A percentile compares a stretch with the other conserved stretches of the same genome.
phyloP scores from a whole-genome alignment of 2,329 filamentous ascomycete genomes.

The Fusarium sarcochroum region DNA sequence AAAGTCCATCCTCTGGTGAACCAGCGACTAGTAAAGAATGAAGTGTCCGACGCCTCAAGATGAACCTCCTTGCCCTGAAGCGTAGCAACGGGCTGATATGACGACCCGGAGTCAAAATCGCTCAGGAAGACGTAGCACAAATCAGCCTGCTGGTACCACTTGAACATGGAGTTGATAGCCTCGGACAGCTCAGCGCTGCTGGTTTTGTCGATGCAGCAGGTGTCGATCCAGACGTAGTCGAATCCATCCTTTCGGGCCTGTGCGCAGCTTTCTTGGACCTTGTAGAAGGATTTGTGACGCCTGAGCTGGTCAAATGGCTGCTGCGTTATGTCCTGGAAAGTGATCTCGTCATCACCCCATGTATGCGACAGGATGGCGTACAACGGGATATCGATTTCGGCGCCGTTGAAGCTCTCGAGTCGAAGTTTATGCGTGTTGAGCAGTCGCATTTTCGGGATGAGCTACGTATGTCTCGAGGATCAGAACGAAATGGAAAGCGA shows the following conservation, averaged over 20 bases:
- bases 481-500: not conserved
- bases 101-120: slow-evolving; percentile 29
- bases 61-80: not conserved
- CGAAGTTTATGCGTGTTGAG: slow-evolving; percentile 43
- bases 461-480: not conserved
- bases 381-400: slow-evolving; percentile 27
- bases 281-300: slow-evolving; percentile 27
- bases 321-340: slow-evolving; percentile 46
- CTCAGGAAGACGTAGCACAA: slow-evolving; percentile 47
- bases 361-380: slow-evolving; percentile 57
- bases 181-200: slow-evolving; percentile 48
- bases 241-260: slow-evolving; percentile 30
- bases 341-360: slow-evolving; percentile 52
- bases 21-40: slow-evolving; percentile 42
- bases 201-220: slow-evolving; percentile 50
- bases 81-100: not conserved
- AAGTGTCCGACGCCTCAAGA: slow-evolving; percentile 1
- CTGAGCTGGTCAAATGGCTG: not conserved
- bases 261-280: slow-evolving; percentile 35
- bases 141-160: slow-evolving; percentile 46
- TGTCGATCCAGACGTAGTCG: slow-evolving; percentile 48
- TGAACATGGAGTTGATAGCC: slow-evolving; percentile 51
- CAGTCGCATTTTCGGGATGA: slow-evolving; percentile 44
- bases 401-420: slow-evolving; percentile 44
- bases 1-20: slow-evolving; percentile 48